phyloP scores from a whole-genome alignment of 768 basidiomycete genomes.

The Artomyces pyxidatus region DNA sequence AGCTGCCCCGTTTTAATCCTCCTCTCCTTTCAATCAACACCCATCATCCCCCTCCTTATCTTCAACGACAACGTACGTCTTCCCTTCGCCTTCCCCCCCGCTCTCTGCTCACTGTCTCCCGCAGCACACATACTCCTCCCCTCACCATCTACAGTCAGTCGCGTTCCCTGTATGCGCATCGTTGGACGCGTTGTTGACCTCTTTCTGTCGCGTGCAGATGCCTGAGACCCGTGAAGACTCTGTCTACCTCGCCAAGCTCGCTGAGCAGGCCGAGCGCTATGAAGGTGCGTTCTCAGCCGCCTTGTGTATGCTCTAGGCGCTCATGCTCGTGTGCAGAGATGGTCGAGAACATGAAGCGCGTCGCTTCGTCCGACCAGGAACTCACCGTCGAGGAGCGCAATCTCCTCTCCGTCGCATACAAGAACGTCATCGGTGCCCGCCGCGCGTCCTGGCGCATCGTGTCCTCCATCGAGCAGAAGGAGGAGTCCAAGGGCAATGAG shows the following conservation, averaged over 20 bases:
- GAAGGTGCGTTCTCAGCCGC: constrained; percentile 53
- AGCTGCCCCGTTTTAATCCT: constrained; percentile 19
- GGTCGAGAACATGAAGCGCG: constrained; percentile 99
- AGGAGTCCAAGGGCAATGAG: constrained; percentile 97
- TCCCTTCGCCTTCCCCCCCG: constrained; percentile 5
- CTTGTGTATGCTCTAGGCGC: constrained; percentile 10
- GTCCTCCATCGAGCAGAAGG: constrained; percentile 98
- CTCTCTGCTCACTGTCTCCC: constrained; percentile 10
- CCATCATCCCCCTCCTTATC: constrained; percentile 12
- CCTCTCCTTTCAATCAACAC: constrained; percentile 10
- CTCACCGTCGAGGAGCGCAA: constrained; percentile 98
- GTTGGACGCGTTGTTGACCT: background rate
- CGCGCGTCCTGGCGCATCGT: constrained; percentile 98
- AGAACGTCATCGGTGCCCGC: constrained; percentile 98
- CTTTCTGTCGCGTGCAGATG: constrained; percentile 44
- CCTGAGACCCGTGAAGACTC: constrained; percentile 87
- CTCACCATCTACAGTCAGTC: constrained; percentile 14
- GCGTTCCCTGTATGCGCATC: background rate
- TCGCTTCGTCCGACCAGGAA: constrained; percentile 95
- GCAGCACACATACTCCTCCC: constrained; percentile 15
- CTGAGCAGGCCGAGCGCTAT: constrained; percentile 99
- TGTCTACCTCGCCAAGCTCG: constrained; percentile 99
- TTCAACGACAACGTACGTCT: constrained; percentile 8
- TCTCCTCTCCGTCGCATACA: constrained; percentile 95
- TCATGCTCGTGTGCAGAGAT: constrained; percentile 51